Evolutionary conservation across 306 rosid species (phyloP).

Genomic region (Leucaena leucocephala): DNA sequence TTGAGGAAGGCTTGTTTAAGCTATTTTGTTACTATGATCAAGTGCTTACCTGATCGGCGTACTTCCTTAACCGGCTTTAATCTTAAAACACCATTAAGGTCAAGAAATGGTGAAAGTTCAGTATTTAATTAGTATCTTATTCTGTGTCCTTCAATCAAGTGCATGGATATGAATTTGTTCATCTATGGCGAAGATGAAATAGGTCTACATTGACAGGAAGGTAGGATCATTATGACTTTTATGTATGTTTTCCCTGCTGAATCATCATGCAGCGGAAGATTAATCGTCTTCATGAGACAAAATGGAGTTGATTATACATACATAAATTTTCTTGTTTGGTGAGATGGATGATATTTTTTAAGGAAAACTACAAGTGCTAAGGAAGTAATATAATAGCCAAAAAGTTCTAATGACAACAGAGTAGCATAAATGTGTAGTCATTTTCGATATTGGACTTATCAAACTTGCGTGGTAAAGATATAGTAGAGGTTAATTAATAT

Average conservation of each 20-base stretch:
- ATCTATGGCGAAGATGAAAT: neutral
- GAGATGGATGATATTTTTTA: neutral
- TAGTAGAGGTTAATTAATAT: neutral
- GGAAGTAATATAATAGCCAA: too few species aligned
- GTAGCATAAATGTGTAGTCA: too few species aligned
- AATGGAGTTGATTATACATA: neutral
- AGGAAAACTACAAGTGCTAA: too few species aligned
- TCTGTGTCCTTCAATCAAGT: neutral
- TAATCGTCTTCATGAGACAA: neutral
- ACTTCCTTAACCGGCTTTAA: neutral
- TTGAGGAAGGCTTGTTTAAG: neutral
- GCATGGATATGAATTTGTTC: constrained; percentile 2
- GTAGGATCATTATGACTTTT: neutral
- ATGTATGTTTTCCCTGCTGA: neutral
- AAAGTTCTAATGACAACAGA: too few species aligned
- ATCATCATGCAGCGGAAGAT: neutral
- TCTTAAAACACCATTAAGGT: neutral
- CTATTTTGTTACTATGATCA: neutral
- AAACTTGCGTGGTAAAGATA: neutral
- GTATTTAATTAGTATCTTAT: constrained; percentile 1
- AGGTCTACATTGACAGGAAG: neutral
- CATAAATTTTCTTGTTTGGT: neutral
- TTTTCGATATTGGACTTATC: too few species aligned
- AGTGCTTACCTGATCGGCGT: neutral
- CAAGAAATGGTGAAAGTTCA: constrained; percentile 3